A percentile compares a stretch with the other conserved stretches of the same genome.
phyloP scores from a whole-genome alignment of 2,329 filamentous ascomycete species.

The Pseudopithomyces chartarum region DNA sequence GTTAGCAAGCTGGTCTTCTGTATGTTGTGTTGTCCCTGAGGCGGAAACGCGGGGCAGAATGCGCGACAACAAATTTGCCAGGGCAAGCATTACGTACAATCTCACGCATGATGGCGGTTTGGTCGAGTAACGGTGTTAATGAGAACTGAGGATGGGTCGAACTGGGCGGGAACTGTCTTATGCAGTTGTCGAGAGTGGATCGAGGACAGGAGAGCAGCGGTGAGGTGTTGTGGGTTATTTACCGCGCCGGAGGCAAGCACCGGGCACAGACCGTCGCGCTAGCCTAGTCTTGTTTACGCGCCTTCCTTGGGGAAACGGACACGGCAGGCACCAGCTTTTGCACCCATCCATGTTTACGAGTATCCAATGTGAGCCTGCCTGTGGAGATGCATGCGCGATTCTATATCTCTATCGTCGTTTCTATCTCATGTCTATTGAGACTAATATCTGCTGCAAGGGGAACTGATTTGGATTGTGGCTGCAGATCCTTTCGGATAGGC shows the following conservation, averaged over 20 bases:
- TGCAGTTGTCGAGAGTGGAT: conserved; percentile 38
- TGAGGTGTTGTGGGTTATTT: conserved; percentile 35
- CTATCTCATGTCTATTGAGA: not conserved
- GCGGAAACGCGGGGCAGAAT: conserved; percentile 49
- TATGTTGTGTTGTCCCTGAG: conserved; percentile 45
- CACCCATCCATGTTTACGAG: not conserved
- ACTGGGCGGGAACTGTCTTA: conserved; percentile 31
- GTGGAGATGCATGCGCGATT: not conserved
- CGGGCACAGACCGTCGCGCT: conserved; percentile 21
- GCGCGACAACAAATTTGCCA: conserved; percentile 51
- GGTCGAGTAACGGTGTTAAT: conserved; percentile 27
- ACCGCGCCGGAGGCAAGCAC: conserved; percentile 21
- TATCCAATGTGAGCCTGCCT: not conserved
- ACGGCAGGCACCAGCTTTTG: conserved; percentile 21
- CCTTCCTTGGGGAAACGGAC: conserved; percentile 3
- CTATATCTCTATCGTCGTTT: not conserved
- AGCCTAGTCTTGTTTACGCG: conserved; percentile 22
- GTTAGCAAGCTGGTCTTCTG: conserved; percentile 60
- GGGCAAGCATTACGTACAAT: conserved; percentile 60
- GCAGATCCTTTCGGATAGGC: conserved; percentile 1
- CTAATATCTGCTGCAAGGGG: not conserved
- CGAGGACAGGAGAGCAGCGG: conserved; percentile 33
- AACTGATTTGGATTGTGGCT: not conserved
- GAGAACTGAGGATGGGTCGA: conserved; percentile 38
- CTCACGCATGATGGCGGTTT: conserved; percentile 65